These are phyloP conservation scores for Cruciata laevipes DNA, from an alignment of 257 asterid species.

Conservation along the genomic window DNA sequence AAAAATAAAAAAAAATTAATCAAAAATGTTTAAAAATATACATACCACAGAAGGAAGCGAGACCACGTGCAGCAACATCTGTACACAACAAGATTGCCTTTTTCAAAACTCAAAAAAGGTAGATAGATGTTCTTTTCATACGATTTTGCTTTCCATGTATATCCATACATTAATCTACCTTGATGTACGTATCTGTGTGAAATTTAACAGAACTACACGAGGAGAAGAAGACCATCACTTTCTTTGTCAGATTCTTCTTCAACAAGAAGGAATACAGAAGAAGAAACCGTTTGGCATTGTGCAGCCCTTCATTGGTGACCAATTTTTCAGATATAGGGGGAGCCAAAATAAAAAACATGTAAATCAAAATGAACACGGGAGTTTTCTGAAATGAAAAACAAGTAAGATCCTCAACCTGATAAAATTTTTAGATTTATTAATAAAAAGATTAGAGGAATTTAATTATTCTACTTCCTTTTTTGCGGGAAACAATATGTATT, in stretches of 20 bases:
- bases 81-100: conserved; percentile 88
- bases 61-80: conserved; percentile 98
- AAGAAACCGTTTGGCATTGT: conserved; percentile 69
- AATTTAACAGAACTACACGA: conserved; percentile 86
- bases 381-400: conserved; percentile 68
- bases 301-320: conserved; percentile 94
- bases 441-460: neutral
- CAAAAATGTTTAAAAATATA: too few relatives aligned
- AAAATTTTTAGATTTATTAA: conserved; percentile 13
- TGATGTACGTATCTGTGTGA: conserved; percentile 65
- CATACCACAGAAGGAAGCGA: conserved; percentile 95
- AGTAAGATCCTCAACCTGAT: conserved; percentile 94
- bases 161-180: conserved; percentile 70
- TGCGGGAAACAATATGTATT: neutral
- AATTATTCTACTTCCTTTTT: neutral
- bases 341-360: neutral
- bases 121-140: conserved; percentile 73
- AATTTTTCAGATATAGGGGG: conserved; percentile 1
- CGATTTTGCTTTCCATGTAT: conserved; percentile 93
- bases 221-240: conserved; percentile 99
- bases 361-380: conserved; percentile 40
- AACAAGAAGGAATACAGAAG: conserved; percentile 93
- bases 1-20: conserved; percentile 1
- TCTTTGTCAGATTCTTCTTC: conserved; percentile 77
- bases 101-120: conserved; percentile 82